Percentiles rank a stretch among this genome's conserved stretches.
These are phyloP conservation scores for Fraxinus pennsylvanica DNA, from an alignment of 257 asterid species.

Conservation along the genomic window DNA sequence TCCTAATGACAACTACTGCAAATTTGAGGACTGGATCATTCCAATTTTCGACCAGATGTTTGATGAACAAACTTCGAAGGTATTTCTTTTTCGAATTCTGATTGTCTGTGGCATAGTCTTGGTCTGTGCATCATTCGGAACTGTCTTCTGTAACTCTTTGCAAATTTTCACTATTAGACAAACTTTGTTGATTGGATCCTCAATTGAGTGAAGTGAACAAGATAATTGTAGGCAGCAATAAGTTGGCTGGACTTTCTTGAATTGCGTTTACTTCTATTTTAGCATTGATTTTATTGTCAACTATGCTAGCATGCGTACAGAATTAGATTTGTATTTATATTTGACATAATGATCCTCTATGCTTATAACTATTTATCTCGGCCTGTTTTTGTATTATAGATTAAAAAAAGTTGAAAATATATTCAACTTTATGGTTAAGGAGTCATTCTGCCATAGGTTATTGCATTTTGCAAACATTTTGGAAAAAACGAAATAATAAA, in stretches of 20 bases:
- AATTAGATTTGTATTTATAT: background rate
- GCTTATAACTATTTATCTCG: background rate
- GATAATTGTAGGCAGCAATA: background rate
- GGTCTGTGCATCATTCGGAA: background rate
- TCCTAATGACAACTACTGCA: constrained; percentile 93
- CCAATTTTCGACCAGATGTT: constrained; percentile 88
- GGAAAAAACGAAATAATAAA: background rate
- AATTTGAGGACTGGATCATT: constrained; percentile 94
- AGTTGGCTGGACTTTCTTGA: constrained; percentile 3
- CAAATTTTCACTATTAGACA: background rate
- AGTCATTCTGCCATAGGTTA: background rate
- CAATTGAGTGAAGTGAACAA: background rate
- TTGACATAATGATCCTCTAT: background rate
- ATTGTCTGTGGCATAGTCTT: background rate
- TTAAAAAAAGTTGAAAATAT: background rate
- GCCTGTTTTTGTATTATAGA: background rate
- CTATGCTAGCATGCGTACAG: background rate
- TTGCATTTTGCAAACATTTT: background rate
- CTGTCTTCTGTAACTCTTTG: background rate
- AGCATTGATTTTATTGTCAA: constrained; percentile 4
- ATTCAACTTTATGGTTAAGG: too few species aligned
- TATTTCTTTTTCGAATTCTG: constrained; percentile 16
- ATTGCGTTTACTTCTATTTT: background rate
- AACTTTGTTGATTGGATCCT: background rate
- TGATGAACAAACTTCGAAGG: constrained; percentile 71